Evolutionary conservation across 148 eudicot genomes (phyloP).

Genomic region (Beta vulgaris): DNA sequence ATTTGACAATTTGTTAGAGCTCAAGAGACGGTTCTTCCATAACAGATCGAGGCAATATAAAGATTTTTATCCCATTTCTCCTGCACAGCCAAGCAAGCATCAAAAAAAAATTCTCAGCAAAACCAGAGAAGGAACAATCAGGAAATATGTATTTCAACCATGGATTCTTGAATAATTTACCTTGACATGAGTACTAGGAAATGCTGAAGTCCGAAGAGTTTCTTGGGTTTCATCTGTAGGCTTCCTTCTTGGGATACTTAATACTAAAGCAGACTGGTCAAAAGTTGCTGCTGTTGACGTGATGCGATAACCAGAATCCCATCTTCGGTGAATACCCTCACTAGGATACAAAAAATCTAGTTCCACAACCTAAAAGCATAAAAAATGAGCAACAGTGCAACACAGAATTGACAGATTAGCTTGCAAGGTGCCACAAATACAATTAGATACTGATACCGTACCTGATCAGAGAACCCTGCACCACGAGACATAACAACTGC

Average conservation of each 20-base stretch:
- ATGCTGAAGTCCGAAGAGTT: slow-evolving; percentile 87
- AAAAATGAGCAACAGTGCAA: neutral
- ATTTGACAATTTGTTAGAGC: slow-evolving; percentile 16
- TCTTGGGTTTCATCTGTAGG: slow-evolving; percentile 92
- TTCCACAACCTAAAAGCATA: slow-evolving; percentile 71
- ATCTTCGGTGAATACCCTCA: slow-evolving; percentile 91
- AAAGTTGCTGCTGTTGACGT: slow-evolving; percentile 82
- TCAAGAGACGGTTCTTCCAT: slow-evolving; percentile 78
- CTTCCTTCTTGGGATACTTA: slow-evolving; percentile 76
- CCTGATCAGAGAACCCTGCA: slow-evolving; percentile 84
- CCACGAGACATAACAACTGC: slow-evolving; percentile 98
- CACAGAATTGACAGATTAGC: neutral
- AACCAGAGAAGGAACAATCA: neutral
- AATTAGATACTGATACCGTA: slow-evolving; percentile 13
- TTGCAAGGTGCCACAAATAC: neutral
- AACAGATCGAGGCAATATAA: slow-evolving; percentile 64
- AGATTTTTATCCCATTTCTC: slow-evolving; percentile 80
- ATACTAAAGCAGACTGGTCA: slow-evolving; percentile 85
- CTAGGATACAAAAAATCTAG: slow-evolving; percentile 95
- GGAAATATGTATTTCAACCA: neutral
- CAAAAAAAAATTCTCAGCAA: neutral
- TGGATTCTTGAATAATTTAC: slow-evolving; percentile 26
- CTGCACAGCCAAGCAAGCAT: slow-evolving; percentile 34
- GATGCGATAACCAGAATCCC: slow-evolving; percentile 92
- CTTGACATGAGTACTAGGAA: slow-evolving; percentile 95